phyloP scores from a whole-genome alignment of 1,284 basidiomycete genomes.

The Earliella scabrosa region DNA sequence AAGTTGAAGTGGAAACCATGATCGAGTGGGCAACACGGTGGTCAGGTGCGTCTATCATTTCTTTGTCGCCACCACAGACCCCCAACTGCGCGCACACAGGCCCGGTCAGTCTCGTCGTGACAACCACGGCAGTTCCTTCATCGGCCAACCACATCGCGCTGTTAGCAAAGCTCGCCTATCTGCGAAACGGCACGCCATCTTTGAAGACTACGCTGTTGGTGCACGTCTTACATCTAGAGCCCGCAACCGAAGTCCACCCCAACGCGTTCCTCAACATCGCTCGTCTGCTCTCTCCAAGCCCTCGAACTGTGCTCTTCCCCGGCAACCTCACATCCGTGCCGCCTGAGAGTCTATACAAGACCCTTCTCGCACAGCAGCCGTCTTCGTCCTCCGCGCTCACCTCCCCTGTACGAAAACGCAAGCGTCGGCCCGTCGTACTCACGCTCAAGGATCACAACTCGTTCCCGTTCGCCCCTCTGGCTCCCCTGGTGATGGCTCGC shows the following conservation, averaged over 20 bases:
- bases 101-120: slow-evolving; percentile 58
- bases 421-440: slow-evolving; percentile 31
- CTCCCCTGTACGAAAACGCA: slow-evolving; percentile 5
- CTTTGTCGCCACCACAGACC: too few species aligned
- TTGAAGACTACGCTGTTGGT: slow-evolving; percentile 41
- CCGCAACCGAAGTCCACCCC: slow-evolving; percentile 42
- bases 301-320: slow-evolving; percentile 56
- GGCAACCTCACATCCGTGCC: slow-evolving; percentile 40
- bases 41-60: slow-evolving; percentile 45
- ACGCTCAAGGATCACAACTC: slow-evolving; percentile 34
- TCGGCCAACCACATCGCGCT: slow-evolving; percentile 32
- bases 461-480: slow-evolving; percentile 41
- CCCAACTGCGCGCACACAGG: too few species aligned
- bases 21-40: slow-evolving; percentile 47
- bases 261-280: slow-evolving; percentile 69
- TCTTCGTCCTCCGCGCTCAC: slow-evolving; percentile 18
- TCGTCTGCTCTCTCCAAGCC: slow-evolving; percentile 57
- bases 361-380: slow-evolving; percentile 19
- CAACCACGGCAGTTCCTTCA: slow-evolving; percentile 38
- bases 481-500: slow-evolving; percentile 52
- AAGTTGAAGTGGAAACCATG: slow-evolving; percentile 39
- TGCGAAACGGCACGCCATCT: slow-evolving; percentile 33
- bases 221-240: slow-evolving; percentile 54
- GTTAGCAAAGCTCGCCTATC: slow-evolving; percentile 19
- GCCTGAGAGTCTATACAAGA: slow-evolving; percentile 30